Base-by-base conservation (phyloP, 2,329 filamentous ascomycete genomes). In the Ophiostoma himal-ulmi region DNA sequence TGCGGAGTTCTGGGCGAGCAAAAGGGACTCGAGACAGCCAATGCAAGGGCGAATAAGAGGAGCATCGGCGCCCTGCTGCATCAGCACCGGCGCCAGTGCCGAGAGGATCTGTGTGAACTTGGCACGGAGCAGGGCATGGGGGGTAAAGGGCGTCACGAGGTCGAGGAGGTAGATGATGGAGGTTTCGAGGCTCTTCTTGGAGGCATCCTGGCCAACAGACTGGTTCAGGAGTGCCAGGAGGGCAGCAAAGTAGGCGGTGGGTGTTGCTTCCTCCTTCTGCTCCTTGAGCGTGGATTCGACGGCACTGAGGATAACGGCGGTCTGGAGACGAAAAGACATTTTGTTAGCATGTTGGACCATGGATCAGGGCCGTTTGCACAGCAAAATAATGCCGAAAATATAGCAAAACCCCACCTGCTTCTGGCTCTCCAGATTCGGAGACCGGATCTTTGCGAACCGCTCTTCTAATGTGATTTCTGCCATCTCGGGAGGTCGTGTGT, bases 161-260 rank as follows among this genome's bases (percentile, higher is more conserved):
- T 99, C 94, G 82, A 99, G 92, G 20, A 99, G 89, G 80, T 99
- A 99, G 75, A 99, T 91, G 74, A 96, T 91, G 2, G 94, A 92
- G 30, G 91, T 89, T 41, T 92, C 91, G 72, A 96, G 83, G 74
- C 96, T 93, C 78, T 92, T 91, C 78, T 94, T 94, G 70, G 91
- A 83, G 70, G 88, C 87, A 68, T 88, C 90, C 74, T 81, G 84
- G 54, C 85, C 87, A 69, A 91, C 85, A 37, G 92, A 90, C 80
- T 96, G 91, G 76, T 88, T 87, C 3, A 99, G 87, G 3, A 99
- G 86, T 52, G 94, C 92, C 65, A 99, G 85, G 5, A 99, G 88
- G n/a, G 95, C 94, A 20, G 94, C 94, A 78, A 98, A 97, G 81
- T 98, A 99, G 72, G 91, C 93, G 20, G 95, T 97, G 34, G 95